A percentile compares a stretch with the other conserved stretches of the same genome.
phyloP scores from a whole-genome alignment of 2,329 filamentous ascomycete genomes.

The Phoma sp. region DNA sequence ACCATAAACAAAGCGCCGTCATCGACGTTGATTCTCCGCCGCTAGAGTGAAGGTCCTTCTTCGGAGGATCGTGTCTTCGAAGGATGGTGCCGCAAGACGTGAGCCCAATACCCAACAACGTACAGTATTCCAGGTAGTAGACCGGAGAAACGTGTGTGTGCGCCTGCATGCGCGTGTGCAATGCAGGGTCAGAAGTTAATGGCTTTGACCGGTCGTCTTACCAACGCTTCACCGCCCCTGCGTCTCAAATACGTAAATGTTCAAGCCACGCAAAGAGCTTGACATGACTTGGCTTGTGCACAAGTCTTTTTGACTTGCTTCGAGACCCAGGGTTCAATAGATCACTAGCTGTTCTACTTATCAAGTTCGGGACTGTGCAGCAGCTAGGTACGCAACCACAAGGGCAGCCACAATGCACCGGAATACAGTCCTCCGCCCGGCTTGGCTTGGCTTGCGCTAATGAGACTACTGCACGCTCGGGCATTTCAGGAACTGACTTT shows the following conservation, averaged over 20 bases:
- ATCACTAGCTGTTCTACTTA: neutral
- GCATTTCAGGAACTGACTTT: neutral
- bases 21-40: neutral
- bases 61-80: neutral
- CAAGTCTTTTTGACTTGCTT: neutral
- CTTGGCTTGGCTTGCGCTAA: neutral
- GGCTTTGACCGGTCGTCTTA: constrained; percentile 3
- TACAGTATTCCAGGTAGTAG: neutral
- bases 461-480: constrained; percentile 6
- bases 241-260: neutral
- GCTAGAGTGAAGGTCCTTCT: neutral
- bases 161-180: neutral
- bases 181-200: neutral
- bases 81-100: neutral
- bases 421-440: constrained; percentile 2
- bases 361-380: neutral
- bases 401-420: constrained; percentile 10
- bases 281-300: constrained; percentile 1
- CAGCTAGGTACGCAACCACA: neutral
- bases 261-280: neutral
- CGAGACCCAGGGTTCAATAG: neutral
- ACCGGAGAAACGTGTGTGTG: neutral
- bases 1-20: neutral
- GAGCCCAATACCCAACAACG: neutral
- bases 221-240: constrained; percentile 11